Base-by-base conservation (phyloP, 2,329 filamentous ascomycete genomes). In the Colletotrichum plurivorum region DNA sequence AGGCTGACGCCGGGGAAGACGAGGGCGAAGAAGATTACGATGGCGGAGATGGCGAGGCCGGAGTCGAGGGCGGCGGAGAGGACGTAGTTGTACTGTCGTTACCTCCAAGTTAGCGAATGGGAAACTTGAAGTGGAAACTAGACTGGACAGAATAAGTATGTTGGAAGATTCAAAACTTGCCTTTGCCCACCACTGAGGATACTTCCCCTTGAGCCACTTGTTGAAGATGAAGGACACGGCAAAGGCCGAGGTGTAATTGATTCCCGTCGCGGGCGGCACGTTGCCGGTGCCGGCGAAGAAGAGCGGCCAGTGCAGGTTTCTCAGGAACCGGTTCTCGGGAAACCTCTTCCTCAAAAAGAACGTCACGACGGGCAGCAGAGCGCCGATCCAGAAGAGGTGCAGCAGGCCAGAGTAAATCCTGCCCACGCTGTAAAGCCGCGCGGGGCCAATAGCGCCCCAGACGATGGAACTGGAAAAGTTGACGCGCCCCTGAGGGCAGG, bases 381-480 rank as follows among this genome's bases (percentile, higher is more conserved):
- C 66, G 25, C 66, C 85, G 22, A 87, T 83, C 81, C 83, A 86
- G 77, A 87, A 87, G 73, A 87, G 85, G 70, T 86, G 83, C 18
- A 86, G 74, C 22, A 87, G 75, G 1, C 78, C 74, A 3, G 80
- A 81, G 73, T 87, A 87, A 49, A 86, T 84, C 56, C 78, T 77
- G 5, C 84, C 84, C 15, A 76, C 76, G 5, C 80, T 82, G 75
- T 85, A 87, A 2, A 87, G 78, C 15, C 85, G 79, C 1, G 78
- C 76, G 0, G 86, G 86, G 1, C 86, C 86, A 16, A 88, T 82
- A n/a, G 82, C 79, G 52, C 83, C 86, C 85, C 85, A 87, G 64
- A 87, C 81, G 15, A 86, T 78, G 1, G 82, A 83, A 1, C 83
- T 82, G 3, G 82, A 85, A 71, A 82, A 84, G 5, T 84, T 80